Evolutionary conservation across 2,329 filamentous ascomycete species (phyloP).

Genomic region (Penicillium sp.): DNA sequence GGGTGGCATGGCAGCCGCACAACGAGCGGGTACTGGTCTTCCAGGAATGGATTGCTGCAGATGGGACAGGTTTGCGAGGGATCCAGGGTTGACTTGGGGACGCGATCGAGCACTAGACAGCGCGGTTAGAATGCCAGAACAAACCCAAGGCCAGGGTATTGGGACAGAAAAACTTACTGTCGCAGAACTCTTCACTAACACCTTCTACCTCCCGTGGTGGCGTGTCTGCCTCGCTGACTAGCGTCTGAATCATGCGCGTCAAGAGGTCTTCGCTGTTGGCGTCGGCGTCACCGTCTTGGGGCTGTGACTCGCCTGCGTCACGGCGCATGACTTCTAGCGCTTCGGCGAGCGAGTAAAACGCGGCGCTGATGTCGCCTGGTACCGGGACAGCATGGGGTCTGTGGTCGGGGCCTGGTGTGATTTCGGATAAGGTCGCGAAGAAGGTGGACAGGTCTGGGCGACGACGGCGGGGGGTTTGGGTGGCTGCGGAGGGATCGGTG

Average conservation of each 20-base stretch:
- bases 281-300: constrained; percentile 16
- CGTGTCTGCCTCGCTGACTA: constrained; percentile 52
- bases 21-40: constrained; percentile 59
- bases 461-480: constrained; percentile 38
- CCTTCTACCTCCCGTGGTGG: constrained; percentile 57
- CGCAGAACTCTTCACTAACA: constrained; percentile 56
- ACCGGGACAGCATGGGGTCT: constrained; percentile 56
- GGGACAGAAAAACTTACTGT: constrained; percentile 38
- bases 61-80: constrained; percentile 53
- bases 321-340: constrained; percentile 54
- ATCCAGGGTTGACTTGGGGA: constrained; percentile 53
- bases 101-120: constrained; percentile 51
- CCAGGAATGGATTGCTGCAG: constrained; percentile 55
- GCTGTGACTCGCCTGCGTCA: constrained; percentile 29
- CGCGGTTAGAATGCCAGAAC: neutral
- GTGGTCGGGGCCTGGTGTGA: constrained; percentile 48
- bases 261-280: constrained; percentile 42
- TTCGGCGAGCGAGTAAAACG: constrained; percentile 56
- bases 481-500: constrained; percentile 24
- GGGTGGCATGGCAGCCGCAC: constrained; percentile 58
- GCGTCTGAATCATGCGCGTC: constrained; percentile 49
- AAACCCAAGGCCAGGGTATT: too few relatives aligned
- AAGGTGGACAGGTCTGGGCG: constrained; percentile 61
- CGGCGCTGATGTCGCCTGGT: constrained; percentile 55
- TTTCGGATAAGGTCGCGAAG: constrained; percentile 55